Base-by-base conservation (phyloP, 306 rosid genomes). In the Quercus gilva region DNA sequence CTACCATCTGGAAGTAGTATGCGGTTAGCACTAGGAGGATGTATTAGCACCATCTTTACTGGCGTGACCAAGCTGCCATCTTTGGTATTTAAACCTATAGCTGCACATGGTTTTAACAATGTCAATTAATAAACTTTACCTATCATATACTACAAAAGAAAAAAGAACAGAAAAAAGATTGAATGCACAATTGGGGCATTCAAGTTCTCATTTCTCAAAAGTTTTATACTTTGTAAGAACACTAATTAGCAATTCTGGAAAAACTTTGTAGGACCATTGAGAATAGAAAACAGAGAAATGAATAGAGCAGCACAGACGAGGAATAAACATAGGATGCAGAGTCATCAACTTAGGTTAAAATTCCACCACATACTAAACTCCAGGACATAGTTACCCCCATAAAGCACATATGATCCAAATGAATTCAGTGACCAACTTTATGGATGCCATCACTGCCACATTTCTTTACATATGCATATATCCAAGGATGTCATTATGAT, bases 1-100 rank as follows among this genome's bases (percentile, higher is more conserved):
- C 99, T 90, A 76, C 99, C 97, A 78, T 95, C 99, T 1, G 99
- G 99, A 84, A 95, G 99, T 76, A 78, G 84, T 76, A 91, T 70
- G 12, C 88, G 96, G 75, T 79, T 83, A 74, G 99, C 98, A 87
- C 80, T 82, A n/a, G 90, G 91, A 88, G 92, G 99, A 85, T 95
- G 99, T 45, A 78, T 60, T 2, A 83, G 89, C 79, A 91, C 83
- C 86, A 78, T 86, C 86, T 72, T 95, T 77, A 83, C 77, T 51
- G 68, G 80, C 58, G 85, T 81, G 10, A 88, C 59, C 57, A 74
- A 74, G 69, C 87, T 61, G 14, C 86, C 93, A 12, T 80, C 57
- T 14, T 73, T 81, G 76, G 86, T 87, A 85, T 84, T 90, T 69
- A 89, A 64, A 83, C 77, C 68, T 8, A 95, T 83, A 65, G 88